These are phyloP conservation scores for Chenopodium quinoa DNA, from an alignment of 148 eudicot genomes.

Conservation along the genomic window DNA sequence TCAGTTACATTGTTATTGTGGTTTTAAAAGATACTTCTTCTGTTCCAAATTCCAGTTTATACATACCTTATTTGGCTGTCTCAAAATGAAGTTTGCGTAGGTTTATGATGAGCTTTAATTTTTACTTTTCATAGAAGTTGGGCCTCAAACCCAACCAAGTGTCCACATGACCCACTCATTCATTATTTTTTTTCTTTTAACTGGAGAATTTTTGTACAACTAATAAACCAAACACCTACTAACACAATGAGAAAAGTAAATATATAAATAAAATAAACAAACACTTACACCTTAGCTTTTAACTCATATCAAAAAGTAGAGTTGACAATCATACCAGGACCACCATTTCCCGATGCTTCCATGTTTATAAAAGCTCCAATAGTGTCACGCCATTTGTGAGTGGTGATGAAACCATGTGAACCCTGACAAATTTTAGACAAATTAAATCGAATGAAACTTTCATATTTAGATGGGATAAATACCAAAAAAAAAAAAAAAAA, in stretches of 20 bases:
- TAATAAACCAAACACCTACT: too few relatives aligned
- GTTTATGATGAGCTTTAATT: neutral
- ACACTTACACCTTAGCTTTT: too few relatives aligned
- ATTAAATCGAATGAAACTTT: neutral
- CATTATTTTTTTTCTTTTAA: neutral
- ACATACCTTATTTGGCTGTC: neutral
- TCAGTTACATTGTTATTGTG: neutral
- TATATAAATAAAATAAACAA: too few relatives aligned
- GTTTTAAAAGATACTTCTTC: neutral
- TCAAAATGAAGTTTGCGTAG: neutral
- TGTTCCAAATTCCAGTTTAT: neutral
- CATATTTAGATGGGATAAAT: neutral
- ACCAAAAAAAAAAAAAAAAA: too few relatives aligned
- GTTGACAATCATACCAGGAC: slow-evolving; percentile 53
- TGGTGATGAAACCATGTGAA: slow-evolving; percentile 92
- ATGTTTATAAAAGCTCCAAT: slow-evolving; percentile 89
- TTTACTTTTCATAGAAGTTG: neutral
- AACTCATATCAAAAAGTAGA: too few relatives aligned
- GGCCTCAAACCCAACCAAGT: neutral
- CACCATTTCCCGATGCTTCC: slow-evolving; percentile 95
- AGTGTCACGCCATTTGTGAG: slow-evolving; percentile 84
- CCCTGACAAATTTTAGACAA: slow-evolving; percentile 48
- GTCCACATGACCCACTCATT: neutral
- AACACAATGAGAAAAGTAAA: too few relatives aligned
- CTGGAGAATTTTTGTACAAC: too few relatives aligned